phyloP scores from a whole-genome alignment of 202 grass and related monocot genomes.

The Hordeum pubiflorum region DNA sequence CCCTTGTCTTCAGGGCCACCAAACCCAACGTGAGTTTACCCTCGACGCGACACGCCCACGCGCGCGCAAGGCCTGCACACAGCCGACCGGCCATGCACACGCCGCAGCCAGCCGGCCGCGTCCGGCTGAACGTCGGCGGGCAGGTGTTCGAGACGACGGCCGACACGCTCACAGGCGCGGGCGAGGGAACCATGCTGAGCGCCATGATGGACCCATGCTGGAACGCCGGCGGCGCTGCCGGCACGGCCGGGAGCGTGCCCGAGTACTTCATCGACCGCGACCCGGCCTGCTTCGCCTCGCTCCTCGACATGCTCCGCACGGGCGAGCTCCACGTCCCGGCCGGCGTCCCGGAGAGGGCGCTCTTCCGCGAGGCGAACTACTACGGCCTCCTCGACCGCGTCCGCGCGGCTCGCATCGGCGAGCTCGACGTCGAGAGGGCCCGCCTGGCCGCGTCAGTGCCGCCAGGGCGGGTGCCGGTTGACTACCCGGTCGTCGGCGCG shows the following conservation, averaged over 20 bases:
- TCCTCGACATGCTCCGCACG: constrained; percentile 84
- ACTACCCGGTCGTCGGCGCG: constrained; percentile 45
- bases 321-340: constrained; percentile 55
- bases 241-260: neutral
- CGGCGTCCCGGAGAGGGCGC: constrained; percentile 25
- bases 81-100: constrained; percentile 2
- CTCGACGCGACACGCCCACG: too few species aligned
- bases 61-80: too few species aligned
- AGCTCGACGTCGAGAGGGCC: constrained; percentile 48
- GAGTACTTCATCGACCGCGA: constrained; percentile 97
- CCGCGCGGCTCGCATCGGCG: constrained; percentile 42
- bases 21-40: too few species aligned
- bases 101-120: neutral
- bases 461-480: constrained; percentile 34
- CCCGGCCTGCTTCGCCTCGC: constrained; percentile 64
- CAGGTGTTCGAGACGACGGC: constrained; percentile 72
- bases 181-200: constrained; percentile 75
- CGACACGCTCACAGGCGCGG: constrained; percentile 49
- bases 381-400: constrained; percentile 79
- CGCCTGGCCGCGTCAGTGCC: constrained; percentile 26
- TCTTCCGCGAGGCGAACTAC: constrained; percentile 76
- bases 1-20: too few species aligned
- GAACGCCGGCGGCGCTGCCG: neutral
- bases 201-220: constrained; percentile 71
- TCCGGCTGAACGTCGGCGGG: constrained; percentile 76